Evolutionary conservation across 176 grass and related monocot species (phyloP), one percentile per base, ranked within the genome.

Genomic region (Poa annua): DNA sequence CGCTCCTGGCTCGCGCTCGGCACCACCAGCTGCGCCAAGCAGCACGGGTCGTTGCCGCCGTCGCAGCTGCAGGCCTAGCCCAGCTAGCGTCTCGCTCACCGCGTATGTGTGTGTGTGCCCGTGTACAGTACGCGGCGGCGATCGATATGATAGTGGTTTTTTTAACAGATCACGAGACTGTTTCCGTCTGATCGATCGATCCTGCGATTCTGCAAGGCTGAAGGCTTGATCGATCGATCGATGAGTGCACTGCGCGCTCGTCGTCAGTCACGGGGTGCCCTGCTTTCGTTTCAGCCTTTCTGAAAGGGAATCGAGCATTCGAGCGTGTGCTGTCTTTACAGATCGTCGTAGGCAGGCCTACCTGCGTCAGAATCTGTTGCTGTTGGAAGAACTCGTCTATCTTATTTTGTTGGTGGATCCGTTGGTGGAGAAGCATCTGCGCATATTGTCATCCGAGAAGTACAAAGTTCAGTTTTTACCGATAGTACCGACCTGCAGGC

Each of bases 1-100:
- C 66, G 89, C 57, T 87, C 88, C 10, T 97, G 92, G 92, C 34
- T 86, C n/a, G 83, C 61, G 36, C 22, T 81, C 25, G 59, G 22
- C 25, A 6, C 81, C 24, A 12, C 59, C 55, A 3, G 1, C 29
- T 29, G 29, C 63, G 1, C 4, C 80, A 61, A 61, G 36, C 53
- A 61, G 16, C 53, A 22, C 20, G 21, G 21, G 11, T 4, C 69
- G 41, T 24, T 3, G 66, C 35, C 35, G 19, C 20, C 44, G 44
- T 47, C 3, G 53, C 51, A n/a, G n/a, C n/a, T n/a, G n/a, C n/a
- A 41, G 22, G 68, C 5, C 19, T 29, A 5, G 11, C 13, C 5
- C n/a, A 1, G 11, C 56, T 61, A 71, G 19, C 5, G 11, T 0
- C 35, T 48, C 38, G 48, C 11, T 14, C 7, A 72, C 85, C 7